Evolutionary conservation across 495 filamentous ascomycete species (phyloP), one percentile per base, ranked within the genome.

Genomic region (Immersiella caudata): DNA sequence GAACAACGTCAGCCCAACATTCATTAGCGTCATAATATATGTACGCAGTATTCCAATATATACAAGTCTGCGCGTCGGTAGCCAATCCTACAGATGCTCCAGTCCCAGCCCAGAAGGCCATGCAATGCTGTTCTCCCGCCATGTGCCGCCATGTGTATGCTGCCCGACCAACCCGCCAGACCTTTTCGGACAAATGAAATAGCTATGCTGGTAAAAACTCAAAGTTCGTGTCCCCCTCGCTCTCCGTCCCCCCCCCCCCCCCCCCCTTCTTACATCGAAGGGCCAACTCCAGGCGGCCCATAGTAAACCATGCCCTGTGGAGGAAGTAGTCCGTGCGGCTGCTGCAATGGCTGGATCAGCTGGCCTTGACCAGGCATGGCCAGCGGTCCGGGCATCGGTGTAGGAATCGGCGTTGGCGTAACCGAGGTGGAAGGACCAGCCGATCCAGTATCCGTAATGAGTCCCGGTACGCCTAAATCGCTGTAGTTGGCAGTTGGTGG

Each of bases 391-490:
- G 68, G 54, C 9, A 55, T 58, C 1, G 71, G 71, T 2, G 67
- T 74, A 14, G 57, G 57, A 21, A 46, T 46, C 5, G 40, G 40
- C 16, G 40, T 46, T 5, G 40, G 40, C 40, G 57, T 59, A 25
- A 25, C 57, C 22, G 62, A 49, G 11, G 51, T 29, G 18, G 73
- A 72, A 4, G 67, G 51, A 6, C 69, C 69, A 3, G 70, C 65
- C 2, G 73, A 73, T 7, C 60, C 40, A 11, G 71, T 21, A 12
- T 74, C 72, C 0, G 62, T 57, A 22, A 62, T 55, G 20, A 67
- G 62, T 6, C 62, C 55, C 4, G 50, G 46, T 14, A 21, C 21
- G 14, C 25, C 67, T n/a, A 55, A 18, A 8, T 66, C 68, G 57
- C 60, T 29, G 33, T 29, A 20, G 52, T 56, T 62, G 9, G 33